These are phyloP conservation scores for Plasmodium inui DNA, from an alignment of 169 alveolate species.

Conservation along the genomic window DNA sequence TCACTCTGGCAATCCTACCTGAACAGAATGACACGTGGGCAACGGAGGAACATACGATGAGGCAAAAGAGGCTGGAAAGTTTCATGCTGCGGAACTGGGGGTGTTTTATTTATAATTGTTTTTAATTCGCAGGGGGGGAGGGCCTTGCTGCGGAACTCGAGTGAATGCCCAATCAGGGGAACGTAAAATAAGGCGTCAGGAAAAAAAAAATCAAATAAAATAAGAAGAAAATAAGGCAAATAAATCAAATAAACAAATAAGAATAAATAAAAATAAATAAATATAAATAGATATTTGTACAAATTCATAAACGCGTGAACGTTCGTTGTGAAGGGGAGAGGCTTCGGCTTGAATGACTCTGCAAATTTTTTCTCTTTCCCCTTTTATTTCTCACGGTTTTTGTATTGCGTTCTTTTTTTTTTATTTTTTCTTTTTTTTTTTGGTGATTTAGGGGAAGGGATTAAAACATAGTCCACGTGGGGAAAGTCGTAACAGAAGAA, in stretches of 20 bases:
- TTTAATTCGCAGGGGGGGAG: neutral
- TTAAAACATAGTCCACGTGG: neutral
- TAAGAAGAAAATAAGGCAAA: neutral
- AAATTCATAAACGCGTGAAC: neutral
- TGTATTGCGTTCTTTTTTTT: neutral
- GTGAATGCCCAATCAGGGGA: neutral
- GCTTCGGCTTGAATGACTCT: neutral
- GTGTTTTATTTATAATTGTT: neutral
- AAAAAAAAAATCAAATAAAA: neutral
- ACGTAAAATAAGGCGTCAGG: neutral
- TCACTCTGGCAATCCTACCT: neutral
- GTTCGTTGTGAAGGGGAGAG: neutral
- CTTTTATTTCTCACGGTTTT: neutral
- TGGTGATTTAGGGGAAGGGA: neutral
- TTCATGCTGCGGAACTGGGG: constrained; percentile 11
- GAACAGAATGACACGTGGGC: constrained; percentile 3
- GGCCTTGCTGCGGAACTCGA: neutral
- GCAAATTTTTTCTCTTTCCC: neutral
- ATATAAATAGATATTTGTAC: neutral
- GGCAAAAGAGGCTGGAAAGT: neutral
- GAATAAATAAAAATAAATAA: neutral
- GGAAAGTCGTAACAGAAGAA: neutral
- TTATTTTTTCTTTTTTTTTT: too few relatives aligned
- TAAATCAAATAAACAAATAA: neutral
- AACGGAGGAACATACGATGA: constrained; percentile 12